Percentiles rank a stretch among this genome's conserved stretches.
These are phyloP conservation scores for Fagopyrum homotropicum DNA, from an alignment of 148 eudicot genomes.

Conservation along the genomic window DNA sequence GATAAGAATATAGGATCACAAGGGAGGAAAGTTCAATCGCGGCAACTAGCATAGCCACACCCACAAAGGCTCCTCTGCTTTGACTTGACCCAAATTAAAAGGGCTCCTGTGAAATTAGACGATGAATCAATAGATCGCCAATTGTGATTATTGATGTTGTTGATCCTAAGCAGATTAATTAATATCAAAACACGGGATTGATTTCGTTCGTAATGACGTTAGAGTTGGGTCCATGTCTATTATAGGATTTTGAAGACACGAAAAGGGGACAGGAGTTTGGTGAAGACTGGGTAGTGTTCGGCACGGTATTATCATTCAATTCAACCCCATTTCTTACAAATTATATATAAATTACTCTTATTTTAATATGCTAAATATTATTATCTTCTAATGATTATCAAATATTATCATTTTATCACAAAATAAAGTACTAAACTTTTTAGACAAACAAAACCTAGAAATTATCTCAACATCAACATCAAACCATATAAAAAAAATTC, in stretches of 20 bases:
- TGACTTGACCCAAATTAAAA: slow-evolving; percentile 10
- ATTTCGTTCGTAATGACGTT: not conserved
- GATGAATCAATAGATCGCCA: not conserved
- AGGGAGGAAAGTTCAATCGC: slow-evolving; percentile 11
- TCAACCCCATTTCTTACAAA: not conserved
- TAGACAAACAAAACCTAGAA: no score
- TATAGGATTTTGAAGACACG: not conserved
- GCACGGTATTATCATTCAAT: not conserved
- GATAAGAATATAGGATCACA: slow-evolving; percentile 10
- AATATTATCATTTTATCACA: no score
- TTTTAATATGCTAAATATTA: no score
- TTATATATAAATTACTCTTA: no score
- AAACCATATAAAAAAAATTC: no score
- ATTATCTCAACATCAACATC: no score
- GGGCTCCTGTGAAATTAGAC: not conserved
- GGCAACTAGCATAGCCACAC: not conserved
- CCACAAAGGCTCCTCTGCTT: not conserved
- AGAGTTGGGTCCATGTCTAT: slow-evolving; percentile 12
- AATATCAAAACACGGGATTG: not conserved
- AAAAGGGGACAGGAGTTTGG: slow-evolving; percentile 11
- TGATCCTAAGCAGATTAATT: not conserved
- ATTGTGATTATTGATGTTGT: not conserved
- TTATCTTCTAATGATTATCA: no score
- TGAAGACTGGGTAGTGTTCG: slow-evolving; percentile 1
- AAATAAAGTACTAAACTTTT: no score